Evolutionary conservation across 345 rosid species (phyloP).

Genomic region (Citrus sp.): DNA sequence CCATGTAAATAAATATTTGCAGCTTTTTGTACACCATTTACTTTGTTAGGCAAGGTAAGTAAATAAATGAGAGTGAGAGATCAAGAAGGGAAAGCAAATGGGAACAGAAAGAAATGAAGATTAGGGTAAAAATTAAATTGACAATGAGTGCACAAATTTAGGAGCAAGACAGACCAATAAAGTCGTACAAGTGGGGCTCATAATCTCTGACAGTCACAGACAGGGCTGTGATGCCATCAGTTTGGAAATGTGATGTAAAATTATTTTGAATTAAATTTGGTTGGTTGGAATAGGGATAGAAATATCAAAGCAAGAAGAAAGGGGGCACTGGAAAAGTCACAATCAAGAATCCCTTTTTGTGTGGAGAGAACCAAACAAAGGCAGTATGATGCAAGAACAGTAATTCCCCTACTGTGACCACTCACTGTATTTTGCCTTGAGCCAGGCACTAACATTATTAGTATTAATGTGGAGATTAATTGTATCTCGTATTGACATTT

Average conservation of each 20-base stretch:
- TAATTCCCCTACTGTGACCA: slow-evolving; percentile 5
- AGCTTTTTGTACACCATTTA: neutral
- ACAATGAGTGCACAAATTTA: slow-evolving; percentile 2
- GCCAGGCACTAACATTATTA: slow-evolving; percentile 2
- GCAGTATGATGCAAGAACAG: slow-evolving; percentile 20
- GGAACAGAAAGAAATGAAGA: slow-evolving; percentile 44
- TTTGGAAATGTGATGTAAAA: slow-evolving; percentile 19
- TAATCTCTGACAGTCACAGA: slow-evolving; percentile 22
- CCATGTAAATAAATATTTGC: neutral
- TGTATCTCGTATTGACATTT: neutral
- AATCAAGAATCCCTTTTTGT: slow-evolving; percentile 16
- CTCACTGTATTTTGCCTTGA: slow-evolving; percentile 3
- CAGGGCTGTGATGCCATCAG: slow-evolving; percentile 14
- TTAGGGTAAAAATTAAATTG: slow-evolving; percentile 5
- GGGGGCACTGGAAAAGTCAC: slow-evolving; percentile 6
- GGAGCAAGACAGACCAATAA: slow-evolving; percentile 5
- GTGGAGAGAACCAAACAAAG: slow-evolving; percentile 21
- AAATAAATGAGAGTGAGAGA: slow-evolving; percentile 6
- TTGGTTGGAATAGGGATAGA: slow-evolving; percentile 10
- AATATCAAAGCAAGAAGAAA: neutral
- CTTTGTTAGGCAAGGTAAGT: neutral
- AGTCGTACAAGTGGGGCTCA: slow-evolving; percentile 16
- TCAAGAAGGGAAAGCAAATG: slow-evolving; percentile 12
- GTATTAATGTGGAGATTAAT: neutral
- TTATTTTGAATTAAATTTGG: neutral